Base-by-base conservation (phyloP, 345 rosid species). In the Salix exigua region DNA sequence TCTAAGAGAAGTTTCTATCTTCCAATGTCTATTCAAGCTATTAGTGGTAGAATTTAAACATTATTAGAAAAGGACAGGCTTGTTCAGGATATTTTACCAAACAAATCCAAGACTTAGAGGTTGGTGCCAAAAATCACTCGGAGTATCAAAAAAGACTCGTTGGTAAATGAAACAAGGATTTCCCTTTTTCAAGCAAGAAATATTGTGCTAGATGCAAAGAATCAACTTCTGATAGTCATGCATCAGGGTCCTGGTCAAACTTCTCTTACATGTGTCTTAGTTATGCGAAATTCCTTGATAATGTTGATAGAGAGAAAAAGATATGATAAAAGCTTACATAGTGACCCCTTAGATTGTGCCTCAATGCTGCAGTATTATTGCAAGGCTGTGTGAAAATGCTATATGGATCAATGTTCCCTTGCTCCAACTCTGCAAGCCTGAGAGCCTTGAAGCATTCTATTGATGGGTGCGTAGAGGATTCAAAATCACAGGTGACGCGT, bases 341-440 rank as follows among this genome's bases (percentile, higher is more conserved):
- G 72, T 86, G 98, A 71, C 94, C 90, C 79, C 87, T 84, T 48
- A 81, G 82, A 84, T 83, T 89, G 77, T 72, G 92, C 78, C 73
- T 86, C 80, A 90, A 78, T 1, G 88, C 82, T 75, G 90, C 78
- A 62, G 88, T 86, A 78, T 37, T 72, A 63, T 83, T 88, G 88
- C 99, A 96, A 79, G 97, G 88, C 63, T 26, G 77, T 13, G 98
- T 92, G 89, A 83, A 96, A 85, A 96, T 93, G 86, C 97, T 93
- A 69, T 91, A 93, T 0, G 89, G 94, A 84, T 96, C 97, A 21
- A 93, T 96, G 69, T 83, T 82, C 17, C 99, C 98, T 80, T 84
- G 91, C 88, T 96, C 99, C 40, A 21, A 9, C 26, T 77, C 86
- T 0, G 99, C 98, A 68, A 82, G 75, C 33, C 46, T 48, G 58